These are phyloP conservation scores for Colletotrichum euphorbiae DNA, from an alignment of 2,329 filamentous ascomycete genomes.

Conservation along the genomic window DNA sequence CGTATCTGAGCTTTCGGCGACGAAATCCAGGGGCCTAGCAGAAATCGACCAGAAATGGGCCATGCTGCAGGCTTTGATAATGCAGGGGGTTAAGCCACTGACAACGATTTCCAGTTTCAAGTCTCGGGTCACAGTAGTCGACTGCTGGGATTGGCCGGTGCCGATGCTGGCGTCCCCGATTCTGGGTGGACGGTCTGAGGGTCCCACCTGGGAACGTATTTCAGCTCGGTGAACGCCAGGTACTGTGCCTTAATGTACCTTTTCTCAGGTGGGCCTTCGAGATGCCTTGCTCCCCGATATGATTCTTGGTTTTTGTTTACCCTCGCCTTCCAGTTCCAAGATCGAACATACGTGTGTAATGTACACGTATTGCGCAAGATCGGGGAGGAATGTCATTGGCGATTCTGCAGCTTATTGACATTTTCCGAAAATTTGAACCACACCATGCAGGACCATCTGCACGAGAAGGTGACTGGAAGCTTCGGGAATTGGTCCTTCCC, in stretches of 20 bases:
- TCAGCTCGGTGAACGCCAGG: conserved; percentile 29
- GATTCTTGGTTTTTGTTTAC: conserved; percentile 15
- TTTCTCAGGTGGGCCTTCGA: conserved; percentile 17
- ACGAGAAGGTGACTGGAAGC: conserved; percentile 30
- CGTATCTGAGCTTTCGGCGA: neutral
- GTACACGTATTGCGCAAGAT: neutral
- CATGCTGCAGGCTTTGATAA: conserved; percentile 31
- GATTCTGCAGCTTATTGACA: neutral
- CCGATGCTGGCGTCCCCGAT: conserved; percentile 26
- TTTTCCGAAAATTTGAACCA: neutral
- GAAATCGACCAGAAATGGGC: conserved; percentile 29
- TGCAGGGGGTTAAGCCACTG: conserved; percentile 39
- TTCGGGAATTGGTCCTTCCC: conserved; percentile 25
- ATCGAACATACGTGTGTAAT: neutral
- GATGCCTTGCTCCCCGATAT: conserved; percentile 33
- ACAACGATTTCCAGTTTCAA: conserved; percentile 36
- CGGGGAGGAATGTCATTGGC: conserved; percentile 13
- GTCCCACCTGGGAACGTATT: conserved; percentile 13
- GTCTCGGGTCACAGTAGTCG: conserved; percentile 17
- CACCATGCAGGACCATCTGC: conserved; percentile 21
- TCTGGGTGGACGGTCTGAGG: conserved; percentile 31
- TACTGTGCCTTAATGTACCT: neutral
- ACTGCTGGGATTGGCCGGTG: conserved; percentile 34
- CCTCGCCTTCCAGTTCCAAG: neutral
- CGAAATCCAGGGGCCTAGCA: neutral